A percentile compares a stretch with the other conserved stretches of the same genome.
These are phyloP conservation scores for Apiospora hydei DNA, from an alignment of 2,329 filamentous ascomycete species.

Conservation along the genomic window DNA sequence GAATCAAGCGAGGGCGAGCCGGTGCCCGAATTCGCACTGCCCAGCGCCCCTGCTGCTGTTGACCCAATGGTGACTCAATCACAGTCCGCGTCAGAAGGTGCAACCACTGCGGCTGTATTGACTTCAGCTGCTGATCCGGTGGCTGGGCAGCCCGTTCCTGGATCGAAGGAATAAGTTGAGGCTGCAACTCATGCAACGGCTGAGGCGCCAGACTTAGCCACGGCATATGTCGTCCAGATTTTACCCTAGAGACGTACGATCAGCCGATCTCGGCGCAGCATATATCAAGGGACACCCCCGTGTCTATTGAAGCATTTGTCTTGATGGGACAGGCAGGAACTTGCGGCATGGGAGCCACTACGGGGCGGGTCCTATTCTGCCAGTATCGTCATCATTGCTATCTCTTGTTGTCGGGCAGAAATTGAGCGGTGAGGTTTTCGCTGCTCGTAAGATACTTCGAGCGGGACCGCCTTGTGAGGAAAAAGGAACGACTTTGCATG, in stretches of 20 bases:
- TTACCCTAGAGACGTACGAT: background rate
- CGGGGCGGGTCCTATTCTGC: background rate
- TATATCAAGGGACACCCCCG: background rate
- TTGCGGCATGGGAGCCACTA: background rate
- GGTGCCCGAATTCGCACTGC: background rate
- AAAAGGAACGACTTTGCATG: background rate
- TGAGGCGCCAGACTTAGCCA: slow-evolving; percentile 15
- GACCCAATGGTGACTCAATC: background rate
- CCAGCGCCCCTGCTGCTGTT: background rate
- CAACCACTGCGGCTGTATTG: background rate
- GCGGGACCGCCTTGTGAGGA: background rate
- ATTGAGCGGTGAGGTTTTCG: background rate
- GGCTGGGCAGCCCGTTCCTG: slow-evolving; percentile 3
- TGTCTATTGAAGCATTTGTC: background rate
- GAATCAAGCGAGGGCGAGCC: background rate
- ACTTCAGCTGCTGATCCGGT: background rate
- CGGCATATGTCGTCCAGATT: background rate
- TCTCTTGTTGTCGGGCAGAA: background rate
- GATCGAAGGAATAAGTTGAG: background rate
- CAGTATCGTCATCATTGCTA: slow-evolving; percentile 1
- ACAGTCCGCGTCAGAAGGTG: background rate
- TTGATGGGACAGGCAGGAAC: background rate
- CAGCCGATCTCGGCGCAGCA: background rate
- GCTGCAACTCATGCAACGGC: slow-evolving; percentile 13
- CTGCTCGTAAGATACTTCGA: background rate